phyloP scores from a whole-genome alignment of 2,329 filamentous ascomycete species.

The Penicillium sp. region DNA sequence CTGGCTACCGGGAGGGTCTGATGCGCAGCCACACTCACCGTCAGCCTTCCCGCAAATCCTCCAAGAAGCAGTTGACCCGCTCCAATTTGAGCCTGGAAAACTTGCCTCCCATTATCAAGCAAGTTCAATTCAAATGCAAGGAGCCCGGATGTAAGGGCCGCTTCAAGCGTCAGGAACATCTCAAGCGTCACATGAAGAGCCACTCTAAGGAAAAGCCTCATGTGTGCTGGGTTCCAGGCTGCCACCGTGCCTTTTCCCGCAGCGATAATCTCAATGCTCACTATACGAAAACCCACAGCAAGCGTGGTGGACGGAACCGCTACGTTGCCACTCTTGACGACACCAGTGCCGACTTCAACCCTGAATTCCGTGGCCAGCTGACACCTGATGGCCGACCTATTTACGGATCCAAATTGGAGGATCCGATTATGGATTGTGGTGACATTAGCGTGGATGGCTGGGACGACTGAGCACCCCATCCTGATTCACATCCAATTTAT shows the following conservation, averaged over 20 bases:
- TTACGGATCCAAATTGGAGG: constrained; percentile 37
- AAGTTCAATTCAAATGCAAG: constrained; percentile 45
- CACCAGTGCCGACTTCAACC: constrained; percentile 44
- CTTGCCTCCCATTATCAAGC: constrained; percentile 40
- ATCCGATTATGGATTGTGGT: constrained; percentile 33
- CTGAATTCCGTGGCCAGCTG: constrained; percentile 45
- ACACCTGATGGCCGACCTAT: constrained; percentile 46
- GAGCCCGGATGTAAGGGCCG: constrained; percentile 45
- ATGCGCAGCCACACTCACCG: constrained; percentile 29
- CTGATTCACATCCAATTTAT: constrained; percentile 4
- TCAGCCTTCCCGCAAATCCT: constrained; percentile 35
- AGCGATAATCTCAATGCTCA: constrained; percentile 50
- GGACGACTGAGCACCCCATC: constrained; percentile 28
- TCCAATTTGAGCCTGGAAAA: constrained; percentile 37
- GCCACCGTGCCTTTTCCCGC: constrained; percentile 43
- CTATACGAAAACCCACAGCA: constrained; percentile 49
- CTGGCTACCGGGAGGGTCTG: constrained; percentile 33
- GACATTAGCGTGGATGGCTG: constrained; percentile 36
- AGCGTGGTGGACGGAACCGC: constrained; percentile 46
- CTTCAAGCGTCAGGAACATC: constrained; percentile 52
- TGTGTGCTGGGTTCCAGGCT: constrained; percentile 47
- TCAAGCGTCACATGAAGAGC: constrained; percentile 52
- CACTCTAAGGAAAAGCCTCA: constrained; percentile 48
- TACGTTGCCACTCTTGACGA: constrained; percentile 49
- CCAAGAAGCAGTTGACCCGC: constrained; percentile 32